Conservation (phyloP, 352 stramenopile genomes). For the Globisporangium spiculum region DNA sequence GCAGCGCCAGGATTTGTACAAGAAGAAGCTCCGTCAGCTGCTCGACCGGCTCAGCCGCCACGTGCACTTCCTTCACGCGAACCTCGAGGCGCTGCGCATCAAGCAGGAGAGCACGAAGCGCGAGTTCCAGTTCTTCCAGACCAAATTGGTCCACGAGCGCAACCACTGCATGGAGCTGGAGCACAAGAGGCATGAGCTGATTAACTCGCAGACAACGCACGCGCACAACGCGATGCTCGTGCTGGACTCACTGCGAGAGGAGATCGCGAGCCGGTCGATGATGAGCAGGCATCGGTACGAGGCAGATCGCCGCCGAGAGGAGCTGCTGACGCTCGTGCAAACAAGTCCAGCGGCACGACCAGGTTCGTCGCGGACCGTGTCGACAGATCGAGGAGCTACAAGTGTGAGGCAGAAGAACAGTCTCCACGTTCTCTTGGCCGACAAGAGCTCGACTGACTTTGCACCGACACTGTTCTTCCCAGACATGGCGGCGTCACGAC, state of each 20-base stretch:
- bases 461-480: background rate
- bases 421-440: background rate
- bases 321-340: constrained; percentile 49
- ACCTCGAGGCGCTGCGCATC: constrained; percentile 29
- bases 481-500: background rate
- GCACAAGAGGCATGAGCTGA: constrained; percentile 26
- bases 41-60: constrained; percentile 38
- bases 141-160: constrained; percentile 33
- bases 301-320: constrained; percentile 43
- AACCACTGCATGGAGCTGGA: constrained; percentile 33
- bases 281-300: constrained; percentile 39
- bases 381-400: background rate
- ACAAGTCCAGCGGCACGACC: constrained; percentile 16
- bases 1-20: constrained; percentile 47
- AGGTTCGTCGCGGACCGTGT: constrained; percentile 3
- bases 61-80: constrained; percentile 36
- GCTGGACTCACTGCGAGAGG: constrained; percentile 45
- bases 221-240: constrained; percentile 29
- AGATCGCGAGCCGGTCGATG: constrained; percentile 41
- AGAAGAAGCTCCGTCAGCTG: constrained; percentile 49
- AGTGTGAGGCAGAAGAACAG: constrained; percentile 8
- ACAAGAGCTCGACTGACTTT: constrained; percentile 1
- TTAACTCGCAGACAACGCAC: constrained; percentile 23
- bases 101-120: constrained; percentile 22
- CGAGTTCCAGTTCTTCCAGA: constrained; percentile 35